Evolutionary conservation across 2,329 filamentous ascomycete species (phyloP), one percentile per base, ranked within the genome.

Genomic region (Fusarium sp.): DNA sequence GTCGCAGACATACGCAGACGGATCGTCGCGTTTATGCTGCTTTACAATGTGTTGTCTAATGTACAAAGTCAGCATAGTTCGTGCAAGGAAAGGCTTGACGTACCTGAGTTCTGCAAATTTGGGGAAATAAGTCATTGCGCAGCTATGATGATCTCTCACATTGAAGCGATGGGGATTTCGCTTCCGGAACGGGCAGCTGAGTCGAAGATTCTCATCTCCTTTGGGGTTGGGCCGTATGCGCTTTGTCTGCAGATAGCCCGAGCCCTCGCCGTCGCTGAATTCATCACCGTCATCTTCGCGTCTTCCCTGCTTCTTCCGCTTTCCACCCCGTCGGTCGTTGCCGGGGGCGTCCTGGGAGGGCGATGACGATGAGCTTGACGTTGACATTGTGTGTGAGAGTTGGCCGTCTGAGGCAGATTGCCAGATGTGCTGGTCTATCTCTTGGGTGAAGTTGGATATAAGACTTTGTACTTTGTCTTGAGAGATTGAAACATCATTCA

Each of bases 151-250:
- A 43, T 83, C 81, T 6, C 82, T 76, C 43, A 83, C 79, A 35
- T 83, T 83, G 67, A 83, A 83, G 2, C 81, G 77, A 33, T 76
- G 74, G 2, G 82, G 80, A 41, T 83, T 83, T 14, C 81, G 75
- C 67, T 82, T 82, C 32, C 82, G 75, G 40, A 79, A 83, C 2
- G 82, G 82, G 56, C 82, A 83, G 51, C 80, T 81, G 6, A 81
- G 65, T 3, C 79, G 76, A 6, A 81, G 70, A 43, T 79, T 79
- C 50, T 79, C 79, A 2, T 81, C 79, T 0, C 80, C 79, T 35
- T 68, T 73, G 0, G 76, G 74, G 24, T 75, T 77, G 4, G 75
- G 75, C 13, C 76, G 72, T 0, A 71, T 40, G 17, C 77, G 73
- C 56, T 81, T 81, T 9, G 65, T 59, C 0, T 75, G 73, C 0